These are phyloP conservation scores for Nemania bipapillata DNA, from an alignment of 2,329 filamentous ascomycete species.

Conservation along the genomic window DNA sequence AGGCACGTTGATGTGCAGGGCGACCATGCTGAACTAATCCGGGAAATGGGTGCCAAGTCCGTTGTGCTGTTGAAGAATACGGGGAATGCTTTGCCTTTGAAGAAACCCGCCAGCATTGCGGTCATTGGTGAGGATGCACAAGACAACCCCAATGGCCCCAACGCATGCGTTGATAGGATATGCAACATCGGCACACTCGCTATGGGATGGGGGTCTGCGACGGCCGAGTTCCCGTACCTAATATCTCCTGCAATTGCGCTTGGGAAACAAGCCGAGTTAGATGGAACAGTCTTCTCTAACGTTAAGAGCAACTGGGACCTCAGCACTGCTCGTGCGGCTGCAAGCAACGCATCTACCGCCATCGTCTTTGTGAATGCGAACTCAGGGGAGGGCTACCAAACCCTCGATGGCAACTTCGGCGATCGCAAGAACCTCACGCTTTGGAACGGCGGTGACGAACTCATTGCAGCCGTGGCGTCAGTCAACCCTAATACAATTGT, in stretches of 20 bases:
- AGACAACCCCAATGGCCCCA: slow-evolving; percentile 77
- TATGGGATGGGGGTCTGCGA: slow-evolving; percentile 83
- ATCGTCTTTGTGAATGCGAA: slow-evolving; percentile 87
- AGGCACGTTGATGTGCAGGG: slow-evolving; percentile 79
- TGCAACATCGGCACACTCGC: slow-evolving; percentile 71
- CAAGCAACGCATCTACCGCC: slow-evolving; percentile 43
- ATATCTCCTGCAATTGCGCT: slow-evolving; percentile 78
- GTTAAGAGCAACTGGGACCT: slow-evolving; percentile 59
- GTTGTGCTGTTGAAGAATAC: slow-evolving; percentile 84
- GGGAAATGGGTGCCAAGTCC: slow-evolving; percentile 80
- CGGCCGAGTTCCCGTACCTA: slow-evolving; percentile 77
- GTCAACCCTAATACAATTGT: slow-evolving; percentile 87
- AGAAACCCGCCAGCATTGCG: slow-evolving; percentile 75
- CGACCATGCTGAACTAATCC: slow-evolving; percentile 76
- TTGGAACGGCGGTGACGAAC: slow-evolving; percentile 81
- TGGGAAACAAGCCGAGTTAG: slow-evolving; percentile 67
- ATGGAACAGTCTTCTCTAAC: slow-evolving; percentile 68
- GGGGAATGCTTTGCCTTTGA: slow-evolving; percentile 49
- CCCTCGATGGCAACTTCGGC: slow-evolving; percentile 81
- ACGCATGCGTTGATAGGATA: slow-evolving; percentile 76
- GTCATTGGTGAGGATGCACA: slow-evolving; percentile 86
- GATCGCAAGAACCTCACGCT: slow-evolving; percentile 92
- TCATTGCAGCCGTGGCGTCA: slow-evolving; percentile 81
- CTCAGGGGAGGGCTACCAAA: slow-evolving; percentile 85
- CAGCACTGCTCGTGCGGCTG: slow-evolving; percentile 40